Evolutionary conservation across 2,329 filamentous ascomycete genomes (phyloP).

Genomic region (Onygena corvina): DNA sequence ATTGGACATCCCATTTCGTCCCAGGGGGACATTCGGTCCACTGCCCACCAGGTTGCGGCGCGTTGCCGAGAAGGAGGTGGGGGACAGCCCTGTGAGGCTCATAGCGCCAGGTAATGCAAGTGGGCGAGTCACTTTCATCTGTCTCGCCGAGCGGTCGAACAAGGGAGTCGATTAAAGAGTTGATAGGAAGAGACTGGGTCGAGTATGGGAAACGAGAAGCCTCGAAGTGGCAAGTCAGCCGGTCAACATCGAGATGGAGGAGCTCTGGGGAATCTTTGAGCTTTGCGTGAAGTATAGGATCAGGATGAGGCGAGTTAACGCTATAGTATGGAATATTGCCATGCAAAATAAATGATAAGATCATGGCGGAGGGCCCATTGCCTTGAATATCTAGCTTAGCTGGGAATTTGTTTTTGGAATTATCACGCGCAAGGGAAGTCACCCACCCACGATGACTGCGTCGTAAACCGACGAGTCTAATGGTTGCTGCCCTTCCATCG

Average conservation of each 20-base stretch:
- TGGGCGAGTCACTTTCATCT: conserved; percentile 39
- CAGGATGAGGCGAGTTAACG: conserved; percentile 41
- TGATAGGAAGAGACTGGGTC: conserved; percentile 48
- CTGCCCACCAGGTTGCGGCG: conserved; percentile 43
- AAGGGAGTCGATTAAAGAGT: conserved; percentile 49
- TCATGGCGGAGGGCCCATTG: conserved; percentile 50
- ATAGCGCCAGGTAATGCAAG: conserved; percentile 44
- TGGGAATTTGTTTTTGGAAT: background rate
- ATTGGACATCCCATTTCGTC: conserved; percentile 46
- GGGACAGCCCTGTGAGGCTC: conserved; percentile 40
- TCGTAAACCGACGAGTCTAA: conserved; percentile 16
- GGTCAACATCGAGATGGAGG: conserved; percentile 36
- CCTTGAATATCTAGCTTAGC: conserved; percentile 32
- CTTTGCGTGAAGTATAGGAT: conserved; percentile 45
- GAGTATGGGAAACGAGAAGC: conserved; percentile 49
- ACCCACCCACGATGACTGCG: conserved; percentile 25
- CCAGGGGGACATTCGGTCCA: conserved; percentile 45
- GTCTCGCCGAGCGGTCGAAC: conserved; percentile 48
- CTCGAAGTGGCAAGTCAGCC: conserved; percentile 46
- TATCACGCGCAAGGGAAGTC: background rate
- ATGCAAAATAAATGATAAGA: conserved; percentile 51
- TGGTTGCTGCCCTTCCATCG: conserved; percentile 11
- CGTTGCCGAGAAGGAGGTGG: conserved; percentile 45
- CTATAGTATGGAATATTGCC: conserved; percentile 48
- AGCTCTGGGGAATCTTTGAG: conserved; percentile 38